Evolutionary conservation across 768 basidiomycete genomes (phyloP).

Genomic region (Phaeotremella fagi): DNA sequence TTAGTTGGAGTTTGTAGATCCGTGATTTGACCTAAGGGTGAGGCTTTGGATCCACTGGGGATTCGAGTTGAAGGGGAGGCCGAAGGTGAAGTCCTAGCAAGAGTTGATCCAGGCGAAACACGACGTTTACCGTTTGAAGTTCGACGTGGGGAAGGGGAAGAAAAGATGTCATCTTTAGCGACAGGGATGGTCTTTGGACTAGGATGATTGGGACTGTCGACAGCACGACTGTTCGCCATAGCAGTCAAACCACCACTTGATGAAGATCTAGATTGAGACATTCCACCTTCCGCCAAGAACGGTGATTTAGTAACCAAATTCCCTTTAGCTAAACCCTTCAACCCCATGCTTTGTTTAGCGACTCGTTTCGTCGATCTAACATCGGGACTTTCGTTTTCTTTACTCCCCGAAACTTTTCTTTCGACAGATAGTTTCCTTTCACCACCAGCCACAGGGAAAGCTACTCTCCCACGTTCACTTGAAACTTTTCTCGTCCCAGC

Average conservation of each 20-base stretch:
- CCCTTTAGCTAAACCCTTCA: constrained; percentile 40
- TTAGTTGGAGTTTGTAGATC: constrained; percentile 33
- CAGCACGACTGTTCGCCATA: constrained; percentile 6
- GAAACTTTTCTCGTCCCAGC: constrained; percentile 35
- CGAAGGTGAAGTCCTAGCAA: constrained; percentile 9
- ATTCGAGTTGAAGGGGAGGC: constrained; percentile 24
- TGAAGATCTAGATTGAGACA: neutral
- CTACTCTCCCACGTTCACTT: constrained; percentile 19
- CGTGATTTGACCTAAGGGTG: constrained; percentile 14
- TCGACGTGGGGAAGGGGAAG: constrained; percentile 35
- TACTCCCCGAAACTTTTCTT: constrained; percentile 22
- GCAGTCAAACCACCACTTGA: constrained; percentile 16
- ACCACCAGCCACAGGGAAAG: constrained; percentile 6
- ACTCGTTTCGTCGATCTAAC: constrained; percentile 19
- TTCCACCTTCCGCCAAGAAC: constrained; percentile 23
- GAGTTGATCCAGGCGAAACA: constrained; percentile 17
- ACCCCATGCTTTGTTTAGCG: constrained; percentile 33
- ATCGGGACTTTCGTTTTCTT: constrained; percentile 37
- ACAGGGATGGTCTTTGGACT: constrained; percentile 27
- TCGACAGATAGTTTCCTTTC: constrained; percentile 22
- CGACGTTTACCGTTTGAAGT: constrained; percentile 10
- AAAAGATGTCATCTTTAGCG: constrained; percentile 30
- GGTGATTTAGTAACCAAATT: constrained; percentile 39
- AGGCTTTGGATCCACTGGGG: neutral
- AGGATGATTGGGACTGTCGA: constrained; percentile 15